Evolutionary conservation across 345 rosid genomes (phyloP), one percentile per base, ranked within the genome.

Genomic region (Aegle marmelos): DNA sequence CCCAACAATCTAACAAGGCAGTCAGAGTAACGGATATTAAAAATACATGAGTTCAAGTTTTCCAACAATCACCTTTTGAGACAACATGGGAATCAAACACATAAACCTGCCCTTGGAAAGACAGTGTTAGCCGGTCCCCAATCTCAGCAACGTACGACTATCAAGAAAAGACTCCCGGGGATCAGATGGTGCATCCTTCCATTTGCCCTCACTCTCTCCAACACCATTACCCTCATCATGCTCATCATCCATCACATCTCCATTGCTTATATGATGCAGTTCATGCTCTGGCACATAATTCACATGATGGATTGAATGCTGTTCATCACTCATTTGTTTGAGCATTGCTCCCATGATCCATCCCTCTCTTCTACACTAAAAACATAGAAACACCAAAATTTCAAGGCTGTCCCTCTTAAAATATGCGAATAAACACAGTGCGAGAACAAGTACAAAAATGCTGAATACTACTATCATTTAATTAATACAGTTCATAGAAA

Each of bases 41-140:
- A 61, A 68, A 25, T 48, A 31, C 14, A 63, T 63, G 36, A 62
- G 59, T 69, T 27, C 7, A 57, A 22, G 68, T 64, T 69, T 67
- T 19, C n/a, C 8, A 64, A 48, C 54, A 75, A 63, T 50, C 45
- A 87, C 96, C 92, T 90, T 91, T 71, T 87, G 89, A 82, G 41
- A 91, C 92, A n/a, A n/a, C n/a, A n/a, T n/a, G n/a, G 7, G 91
- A 85, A 54, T 91, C 96, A 66, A 90, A 91, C 37, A 91, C 94
- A 76, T 92, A 93, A 81, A 93, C 93, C 80, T 91, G 92, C 6
- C 92, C 97, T 39, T 91, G 91, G 75, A 90, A 91, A 74, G 97
- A 90, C 82, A 93, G 79, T 4, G 93, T 91, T 54, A 93, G 85
- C 59, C 88, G 95, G 75, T 87, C 92, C 68, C 89, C 90, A 71